Percentiles rank a stretch among this genome's conserved stretches.
Conservation (phyloP, 306 rosid genomes). For the Malus sieversii region DNA sequence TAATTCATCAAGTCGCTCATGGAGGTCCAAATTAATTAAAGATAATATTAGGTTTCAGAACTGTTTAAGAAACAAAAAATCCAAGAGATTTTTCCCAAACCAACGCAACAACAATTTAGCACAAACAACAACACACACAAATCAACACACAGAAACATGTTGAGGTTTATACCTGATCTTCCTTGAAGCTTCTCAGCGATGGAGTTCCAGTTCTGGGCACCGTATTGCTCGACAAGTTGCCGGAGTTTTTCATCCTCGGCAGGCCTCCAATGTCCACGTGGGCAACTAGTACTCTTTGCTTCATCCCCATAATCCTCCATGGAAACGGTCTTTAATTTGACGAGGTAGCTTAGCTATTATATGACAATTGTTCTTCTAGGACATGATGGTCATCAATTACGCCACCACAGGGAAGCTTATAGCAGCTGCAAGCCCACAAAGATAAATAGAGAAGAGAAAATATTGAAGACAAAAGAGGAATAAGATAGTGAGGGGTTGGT, state of each 20-base stretch:
- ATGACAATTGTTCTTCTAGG: slow-evolving; percentile 14
- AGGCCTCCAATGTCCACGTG: slow-evolving; percentile 91
- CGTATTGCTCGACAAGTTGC: slow-evolving; percentile 71
- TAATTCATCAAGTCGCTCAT: background rate
- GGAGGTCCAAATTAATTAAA: background rate
- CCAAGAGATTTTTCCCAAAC: background rate
- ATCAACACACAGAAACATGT: background rate
- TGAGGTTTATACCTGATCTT: slow-evolving; percentile 64
- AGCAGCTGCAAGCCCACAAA: slow-evolving; percentile 21
- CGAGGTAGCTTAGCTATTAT: background rate
- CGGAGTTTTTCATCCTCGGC: slow-evolving; percentile 85
- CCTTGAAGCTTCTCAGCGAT: slow-evolving; percentile 94
- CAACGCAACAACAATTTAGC: background rate
- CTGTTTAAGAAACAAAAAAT: background rate
- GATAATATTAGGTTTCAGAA: background rate
- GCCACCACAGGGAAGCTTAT: slow-evolving; percentile 6
- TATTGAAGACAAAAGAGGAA: background rate
- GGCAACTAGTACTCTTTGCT: slow-evolving; percentile 38
- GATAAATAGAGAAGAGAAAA: slow-evolving; percentile 30
- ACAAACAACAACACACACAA: background rate
- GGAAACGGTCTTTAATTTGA: background rate
- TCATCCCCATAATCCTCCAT: slow-evolving; percentile 65
- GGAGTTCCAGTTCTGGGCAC: slow-evolving; percentile 95
- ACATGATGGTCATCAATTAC: slow-evolving; percentile 29
- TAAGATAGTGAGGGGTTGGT: slow-evolving; percentile 66